Evolutionary conservation across 2,329 filamentous ascomycete species (phyloP).

Genomic region (Pleomassaria siparia): DNA sequence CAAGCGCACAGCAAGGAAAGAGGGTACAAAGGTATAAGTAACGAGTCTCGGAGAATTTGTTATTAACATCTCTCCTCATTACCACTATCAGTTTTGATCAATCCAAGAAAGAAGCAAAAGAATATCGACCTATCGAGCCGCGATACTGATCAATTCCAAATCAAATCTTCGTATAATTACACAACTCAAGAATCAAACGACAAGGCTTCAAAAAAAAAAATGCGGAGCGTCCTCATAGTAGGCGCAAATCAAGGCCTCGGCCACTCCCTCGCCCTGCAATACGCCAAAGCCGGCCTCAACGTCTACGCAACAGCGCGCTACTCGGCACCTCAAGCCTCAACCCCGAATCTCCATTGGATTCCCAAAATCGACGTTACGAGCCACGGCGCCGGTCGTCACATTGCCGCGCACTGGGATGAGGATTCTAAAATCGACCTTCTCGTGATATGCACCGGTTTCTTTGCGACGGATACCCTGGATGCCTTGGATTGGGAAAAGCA

Average conservation of each 20-base stretch:
- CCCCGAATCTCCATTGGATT: slow-evolving; percentile 18
- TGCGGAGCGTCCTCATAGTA: slow-evolving; percentile 60
- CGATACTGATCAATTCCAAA: too few relatives aligned
- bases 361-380: slow-evolving; percentile 18
- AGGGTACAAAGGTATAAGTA: not conserved
- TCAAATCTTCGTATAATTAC: too few relatives aligned
- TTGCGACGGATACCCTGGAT: slow-evolving; percentile 64
- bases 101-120: too few relatives aligned
- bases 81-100: not conserved
- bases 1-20: not conserved
- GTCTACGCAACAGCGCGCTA: slow-evolving; percentile 23
- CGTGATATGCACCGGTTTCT: slow-evolving; percentile 68
- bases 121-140: too few relatives aligned
- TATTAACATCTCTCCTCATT: not conserved
- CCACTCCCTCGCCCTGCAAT: slow-evolving; percentile 59
- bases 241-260: slow-evolving; percentile 68
- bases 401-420: slow-evolving; percentile 14
- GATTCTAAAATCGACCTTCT: slow-evolving; percentile 42
- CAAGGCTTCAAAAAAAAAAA: slow-evolving; percentile 21
- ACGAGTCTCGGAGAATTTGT: too few relatives aligned
- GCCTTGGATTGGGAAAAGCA: slow-evolving; percentile 65
- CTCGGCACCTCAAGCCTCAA: slow-evolving; percentile 1
- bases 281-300: slow-evolving; percentile 41
- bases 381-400: slow-evolving; percentile 12
- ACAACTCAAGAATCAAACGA: too few relatives aligned